Evolutionary conservation across 1,284 basidiomycete species (phyloP).

Genomic region (Microbotryomycetes sp.): DNA sequence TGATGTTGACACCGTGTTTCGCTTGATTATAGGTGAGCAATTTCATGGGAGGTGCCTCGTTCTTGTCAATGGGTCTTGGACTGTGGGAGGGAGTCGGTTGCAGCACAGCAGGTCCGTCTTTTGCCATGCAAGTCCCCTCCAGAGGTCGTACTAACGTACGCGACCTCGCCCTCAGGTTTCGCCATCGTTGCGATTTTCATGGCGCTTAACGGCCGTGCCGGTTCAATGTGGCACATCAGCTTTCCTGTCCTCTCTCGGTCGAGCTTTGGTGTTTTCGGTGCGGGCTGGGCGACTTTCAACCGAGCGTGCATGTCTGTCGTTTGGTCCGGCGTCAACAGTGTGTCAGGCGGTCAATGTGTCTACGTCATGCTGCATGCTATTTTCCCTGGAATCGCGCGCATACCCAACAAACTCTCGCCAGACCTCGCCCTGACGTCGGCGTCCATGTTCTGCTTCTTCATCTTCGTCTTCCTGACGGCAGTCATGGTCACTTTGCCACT

Average conservation of each 20-base stretch:
- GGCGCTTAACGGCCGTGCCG: constrained; percentile 37
- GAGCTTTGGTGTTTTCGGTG: constrained; percentile 11
- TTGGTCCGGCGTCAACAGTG: constrained; percentile 29
- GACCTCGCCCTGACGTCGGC: constrained; percentile 18
- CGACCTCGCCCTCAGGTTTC: neutral
- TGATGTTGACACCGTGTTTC: too few species aligned
- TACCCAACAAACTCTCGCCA: constrained; percentile 55
- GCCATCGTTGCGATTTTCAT: constrained; percentile 36
- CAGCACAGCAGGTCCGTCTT: constrained; percentile 1
- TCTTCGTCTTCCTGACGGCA: constrained; percentile 6
- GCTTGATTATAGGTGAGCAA: constrained; percentile 18
- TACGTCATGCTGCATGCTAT: constrained; percentile 63
- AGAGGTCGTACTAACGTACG: constrained; percentile 25
- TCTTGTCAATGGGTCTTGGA: constrained; percentile 33
- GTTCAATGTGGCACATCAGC: constrained; percentile 36
- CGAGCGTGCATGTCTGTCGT: constrained; percentile 8
- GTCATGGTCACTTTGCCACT: neutral
- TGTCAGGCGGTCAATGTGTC: constrained; percentile 17
- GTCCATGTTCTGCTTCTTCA: constrained; percentile 28
- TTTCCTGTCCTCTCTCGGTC: constrained; percentile 7
- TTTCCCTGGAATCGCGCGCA: constrained; percentile 59
- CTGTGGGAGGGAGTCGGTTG: constrained; percentile 36
- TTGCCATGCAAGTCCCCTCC: constrained; percentile 9
- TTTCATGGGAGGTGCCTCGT: constrained; percentile 32
- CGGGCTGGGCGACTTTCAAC: constrained; percentile 8